Evolutionary conservation across 306 rosid species (phyloP).

Genomic region (Pterocarpus macrocarpus): DNA sequence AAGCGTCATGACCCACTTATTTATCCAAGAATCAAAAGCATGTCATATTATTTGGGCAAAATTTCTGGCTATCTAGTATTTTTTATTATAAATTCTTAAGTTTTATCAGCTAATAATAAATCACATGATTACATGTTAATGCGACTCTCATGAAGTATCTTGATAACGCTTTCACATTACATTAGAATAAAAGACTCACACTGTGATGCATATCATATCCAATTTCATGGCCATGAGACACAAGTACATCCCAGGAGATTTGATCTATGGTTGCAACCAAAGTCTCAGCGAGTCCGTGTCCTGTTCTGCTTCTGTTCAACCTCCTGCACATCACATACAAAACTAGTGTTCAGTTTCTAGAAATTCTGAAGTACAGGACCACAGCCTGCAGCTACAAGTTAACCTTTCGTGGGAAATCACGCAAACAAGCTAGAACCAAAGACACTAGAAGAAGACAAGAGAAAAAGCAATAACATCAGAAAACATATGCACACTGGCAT

Average conservation of each 20-base stretch:
- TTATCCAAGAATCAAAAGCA: no score
- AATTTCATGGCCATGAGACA: conserved; percentile 72
- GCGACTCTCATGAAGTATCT: neutral
- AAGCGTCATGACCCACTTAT: no score
- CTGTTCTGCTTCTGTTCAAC: conserved; percentile 51
- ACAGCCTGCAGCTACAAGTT: neutral
- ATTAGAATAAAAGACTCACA: conserved; percentile 58
- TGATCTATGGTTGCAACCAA: conserved; percentile 68
- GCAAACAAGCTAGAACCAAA: neutral
- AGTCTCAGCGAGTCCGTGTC: conserved; percentile 59
- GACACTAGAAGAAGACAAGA: neutral
- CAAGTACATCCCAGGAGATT: conserved; percentile 68
- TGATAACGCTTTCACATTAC: no score
- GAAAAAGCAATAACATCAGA: neutral
- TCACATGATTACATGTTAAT: neutral
- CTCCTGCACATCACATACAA: conserved; percentile 56
- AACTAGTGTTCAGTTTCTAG: neutral
- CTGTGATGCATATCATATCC: conserved; percentile 59
- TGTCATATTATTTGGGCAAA: no score
- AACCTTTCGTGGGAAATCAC: neutral
- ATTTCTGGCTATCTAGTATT: no score
- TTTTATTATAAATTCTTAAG: no score
- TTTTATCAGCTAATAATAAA: neutral
- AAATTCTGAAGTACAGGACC: neutral
- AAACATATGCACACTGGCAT: neutral